Evolutionary conservation across 2,329 filamentous ascomycete species (phyloP).

Genomic region (Aciculosporium take): DNA sequence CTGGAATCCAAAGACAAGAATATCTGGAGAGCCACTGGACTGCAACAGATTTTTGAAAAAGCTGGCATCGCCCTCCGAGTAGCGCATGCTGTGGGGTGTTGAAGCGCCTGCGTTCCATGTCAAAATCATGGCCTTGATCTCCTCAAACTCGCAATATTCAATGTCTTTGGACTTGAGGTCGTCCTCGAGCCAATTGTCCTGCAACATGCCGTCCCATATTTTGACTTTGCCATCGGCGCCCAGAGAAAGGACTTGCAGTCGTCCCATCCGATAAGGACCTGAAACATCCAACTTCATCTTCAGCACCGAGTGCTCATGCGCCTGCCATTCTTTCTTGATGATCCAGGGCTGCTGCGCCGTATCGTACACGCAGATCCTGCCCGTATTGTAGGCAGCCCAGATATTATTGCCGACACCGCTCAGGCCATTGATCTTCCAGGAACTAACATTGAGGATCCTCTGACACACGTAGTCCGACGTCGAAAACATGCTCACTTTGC

Average conservation of each 20-base stretch:
- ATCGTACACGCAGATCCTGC: conserved; percentile 88
- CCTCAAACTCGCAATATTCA: conserved; percentile 74
- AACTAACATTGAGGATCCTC: conserved; percentile 70
- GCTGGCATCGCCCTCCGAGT: conserved; percentile 57
- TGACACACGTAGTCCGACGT: conserved; percentile 61
- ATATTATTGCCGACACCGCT: conserved; percentile 67
- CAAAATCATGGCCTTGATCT: conserved; percentile 66
- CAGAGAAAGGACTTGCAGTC: conserved; percentile 71
- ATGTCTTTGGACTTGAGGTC: conserved; percentile 75
- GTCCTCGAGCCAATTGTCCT: conserved; percentile 87
- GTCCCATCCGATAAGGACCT: conserved; percentile 72
- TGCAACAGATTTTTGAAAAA: conserved; percentile 75
- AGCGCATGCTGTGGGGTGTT: conserved; percentile 69
- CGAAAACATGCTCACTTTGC: conserved; percentile 90
- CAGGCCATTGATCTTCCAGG: conserved; percentile 88
- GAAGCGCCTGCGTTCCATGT: conserved; percentile 98
- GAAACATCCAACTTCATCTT: conserved; percentile 65
- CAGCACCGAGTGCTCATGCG: conserved; percentile 70
- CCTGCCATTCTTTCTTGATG: conserved; percentile 88
- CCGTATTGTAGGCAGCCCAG: conserved; percentile 91
- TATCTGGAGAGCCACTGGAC: conserved; percentile 67
- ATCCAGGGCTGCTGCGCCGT: conserved; percentile 69
- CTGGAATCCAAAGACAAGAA: conserved; percentile 92
- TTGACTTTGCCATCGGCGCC: conserved; percentile 76
- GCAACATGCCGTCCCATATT: conserved; percentile 82